A percentile compares a stretch with the other conserved stretches of the same genome.
phyloP scores from a whole-genome alignment of 2,329 filamentous ascomycete genomes.

The Aphanocladium album region DNA sequence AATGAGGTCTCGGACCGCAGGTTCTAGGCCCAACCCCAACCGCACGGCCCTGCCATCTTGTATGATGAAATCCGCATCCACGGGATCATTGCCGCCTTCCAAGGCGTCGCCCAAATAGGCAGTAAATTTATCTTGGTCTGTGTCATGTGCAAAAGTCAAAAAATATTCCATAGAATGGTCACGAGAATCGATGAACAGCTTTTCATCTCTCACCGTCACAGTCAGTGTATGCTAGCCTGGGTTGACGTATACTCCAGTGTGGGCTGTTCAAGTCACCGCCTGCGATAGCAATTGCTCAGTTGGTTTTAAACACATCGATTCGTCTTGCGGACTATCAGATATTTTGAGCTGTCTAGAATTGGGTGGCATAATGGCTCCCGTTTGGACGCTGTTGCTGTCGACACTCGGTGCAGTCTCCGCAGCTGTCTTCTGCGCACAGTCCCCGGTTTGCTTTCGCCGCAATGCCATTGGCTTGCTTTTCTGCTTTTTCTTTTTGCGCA shows the following conservation, averaged over 20 bases:
- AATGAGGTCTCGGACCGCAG: conserved; percentile 10
- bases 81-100: not conserved
- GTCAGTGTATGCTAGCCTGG: conserved; percentile 20
- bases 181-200: not conserved
- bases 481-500: not conserved
- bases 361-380: not conserved
- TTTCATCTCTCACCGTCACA: not conserved
- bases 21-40: not conserved
- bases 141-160: not conserved
- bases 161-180: not conserved
- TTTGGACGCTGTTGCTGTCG: not conserved
- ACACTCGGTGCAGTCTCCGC: not conserved
- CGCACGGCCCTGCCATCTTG: not conserved
- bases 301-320: not conserved
- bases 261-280: not conserved
- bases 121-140: not conserved
- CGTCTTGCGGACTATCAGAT: not conserved
- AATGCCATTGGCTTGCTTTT: not conserved
- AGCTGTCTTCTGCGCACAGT: not conserved
- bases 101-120: not conserved
- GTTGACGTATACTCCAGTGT: not conserved
- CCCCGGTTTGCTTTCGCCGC: not conserved
- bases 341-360: too few relatives aligned
- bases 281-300: not conserved
- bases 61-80: not conserved